A percentile compares a stretch with the other conserved stretches of the same genome.
phyloP scores from a whole-genome alignment of 2,329 filamentous ascomycete species.

The Stagonosporopsis tanaceti region DNA sequence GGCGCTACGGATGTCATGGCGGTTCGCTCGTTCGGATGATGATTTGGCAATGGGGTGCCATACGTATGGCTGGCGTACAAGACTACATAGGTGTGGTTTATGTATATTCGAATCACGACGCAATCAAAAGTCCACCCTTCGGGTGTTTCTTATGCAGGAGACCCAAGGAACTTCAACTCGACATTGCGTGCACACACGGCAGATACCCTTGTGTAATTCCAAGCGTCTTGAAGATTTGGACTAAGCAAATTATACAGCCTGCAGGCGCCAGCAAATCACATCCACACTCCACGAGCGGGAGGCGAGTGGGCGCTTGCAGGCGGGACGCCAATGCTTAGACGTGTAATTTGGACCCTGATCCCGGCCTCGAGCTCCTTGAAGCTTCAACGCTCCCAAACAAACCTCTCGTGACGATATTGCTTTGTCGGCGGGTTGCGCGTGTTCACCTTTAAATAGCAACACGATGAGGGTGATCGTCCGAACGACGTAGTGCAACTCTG shows the following conservation, averaged over 20 bases:
- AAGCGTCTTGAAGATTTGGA: not conserved
- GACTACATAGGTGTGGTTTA: constrained; percentile 14
- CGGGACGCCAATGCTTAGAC: constrained; percentile 26
- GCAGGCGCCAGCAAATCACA: constrained; percentile 22
- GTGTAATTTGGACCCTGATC: constrained; percentile 12
- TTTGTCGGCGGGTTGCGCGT: not conserved
- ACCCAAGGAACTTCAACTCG: not conserved
- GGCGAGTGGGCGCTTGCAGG: constrained; percentile 27
- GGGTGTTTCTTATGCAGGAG: not conserved
- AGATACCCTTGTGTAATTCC: not conserved
- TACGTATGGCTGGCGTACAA: constrained; percentile 15
- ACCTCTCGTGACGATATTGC: not conserved
- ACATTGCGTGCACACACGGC: not conserved
- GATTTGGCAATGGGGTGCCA: constrained; percentile 7
- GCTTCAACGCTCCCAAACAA: constrained; percentile 8
- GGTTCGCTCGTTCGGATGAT: constrained; percentile 17
- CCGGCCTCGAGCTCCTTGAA: constrained; percentile 5
- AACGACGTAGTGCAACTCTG: constrained; percentile 4
- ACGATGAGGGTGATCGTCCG: not conserved
- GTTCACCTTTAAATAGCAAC: constrained; percentile 5
- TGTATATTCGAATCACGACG: constrained; percentile 16
- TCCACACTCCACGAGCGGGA: constrained; percentile 2
- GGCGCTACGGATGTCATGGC: constrained; percentile 30
- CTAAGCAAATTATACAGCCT: constrained; percentile 7
- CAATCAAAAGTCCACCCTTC: constrained; percentile 11